Evolutionary conservation across 768 basidiomycete species (phyloP).

Genomic region (Rhodotorula diobovata): DNA sequence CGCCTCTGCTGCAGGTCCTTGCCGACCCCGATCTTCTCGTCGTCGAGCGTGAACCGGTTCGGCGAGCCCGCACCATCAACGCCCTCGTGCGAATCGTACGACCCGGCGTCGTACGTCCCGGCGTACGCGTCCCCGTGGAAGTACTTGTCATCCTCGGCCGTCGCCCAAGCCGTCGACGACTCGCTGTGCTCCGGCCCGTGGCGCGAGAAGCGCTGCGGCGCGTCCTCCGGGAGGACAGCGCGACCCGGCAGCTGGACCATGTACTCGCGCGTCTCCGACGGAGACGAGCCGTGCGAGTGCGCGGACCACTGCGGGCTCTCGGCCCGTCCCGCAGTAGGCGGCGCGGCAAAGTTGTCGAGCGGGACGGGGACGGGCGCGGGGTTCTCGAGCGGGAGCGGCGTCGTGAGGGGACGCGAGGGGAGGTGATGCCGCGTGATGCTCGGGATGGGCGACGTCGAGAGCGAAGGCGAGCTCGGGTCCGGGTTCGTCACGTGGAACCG

Average conservation of each 20-base stretch:
- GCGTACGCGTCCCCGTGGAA: neutral
- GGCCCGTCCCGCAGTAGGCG: neutral
- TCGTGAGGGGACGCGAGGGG: constrained; percentile 28
- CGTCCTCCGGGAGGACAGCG: neutral
- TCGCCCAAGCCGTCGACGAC: constrained; percentile 11
- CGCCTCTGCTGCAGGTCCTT: neutral
- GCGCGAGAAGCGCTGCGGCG: neutral
- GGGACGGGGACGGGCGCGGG: constrained; percentile 22
- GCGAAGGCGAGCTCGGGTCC: neutral
- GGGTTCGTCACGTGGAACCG: neutral
- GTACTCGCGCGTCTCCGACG: neutral
- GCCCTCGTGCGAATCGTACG: neutral
- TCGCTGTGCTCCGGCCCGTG: constrained; percentile 7
- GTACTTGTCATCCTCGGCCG: constrained; percentile 20
- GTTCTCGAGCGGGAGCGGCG: constrained; percentile 13
- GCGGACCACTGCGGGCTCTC: neutral
- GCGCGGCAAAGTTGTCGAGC: constrained; percentile 24
- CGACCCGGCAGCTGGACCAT: constrained; percentile 19
- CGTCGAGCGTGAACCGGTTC: constrained; percentile 36
- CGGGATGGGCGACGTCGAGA: neutral
- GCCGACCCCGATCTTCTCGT: constrained; percentile 1
- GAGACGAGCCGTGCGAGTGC: neutral
- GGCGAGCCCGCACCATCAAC: neutral
- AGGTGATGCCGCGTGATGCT: constrained; percentile 12
- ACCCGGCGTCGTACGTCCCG: constrained; percentile 10